phyloP scores from a whole-genome alignment of 2,329 filamentous ascomycete species.

The Penicillium brasilianum region DNA sequence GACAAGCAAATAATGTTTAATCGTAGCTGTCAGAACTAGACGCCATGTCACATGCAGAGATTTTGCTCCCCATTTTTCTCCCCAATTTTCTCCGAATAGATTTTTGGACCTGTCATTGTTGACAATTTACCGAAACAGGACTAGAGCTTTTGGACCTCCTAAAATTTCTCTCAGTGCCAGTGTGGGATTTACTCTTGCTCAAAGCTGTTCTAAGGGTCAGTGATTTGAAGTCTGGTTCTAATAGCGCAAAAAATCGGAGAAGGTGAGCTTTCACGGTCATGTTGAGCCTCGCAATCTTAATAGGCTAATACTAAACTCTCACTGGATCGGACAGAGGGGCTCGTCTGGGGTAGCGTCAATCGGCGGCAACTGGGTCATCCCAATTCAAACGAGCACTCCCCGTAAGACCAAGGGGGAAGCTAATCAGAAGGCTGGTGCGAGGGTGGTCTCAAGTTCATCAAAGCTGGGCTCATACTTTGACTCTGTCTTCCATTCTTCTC shows the following conservation, averaged over 20 bases:
- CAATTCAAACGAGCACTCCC: not conserved
- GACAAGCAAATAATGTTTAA: not conserved
- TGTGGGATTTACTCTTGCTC: not conserved
- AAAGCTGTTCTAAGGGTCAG: not conserved
- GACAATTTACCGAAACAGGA: slow-evolving; percentile 1
- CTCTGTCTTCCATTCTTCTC: not conserved
- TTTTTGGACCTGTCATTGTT: not conserved
- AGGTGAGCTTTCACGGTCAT: not conserved
- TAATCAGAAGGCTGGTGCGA: not conserved
- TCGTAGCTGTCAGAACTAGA: not conserved
- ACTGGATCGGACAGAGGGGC: not conserved
- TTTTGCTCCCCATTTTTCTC: not conserved
- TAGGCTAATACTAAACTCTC: not conserved
- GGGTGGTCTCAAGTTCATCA: not conserved
- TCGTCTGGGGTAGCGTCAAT: not conserved
- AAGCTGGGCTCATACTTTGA: not conserved
- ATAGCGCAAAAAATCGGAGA: not conserved
- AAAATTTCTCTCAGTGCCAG: not conserved
- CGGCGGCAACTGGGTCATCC: not conserved
- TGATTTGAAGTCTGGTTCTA: not conserved
- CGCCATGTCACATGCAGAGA: not conserved
- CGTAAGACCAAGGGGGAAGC: not conserved
- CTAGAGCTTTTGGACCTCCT: not conserved
- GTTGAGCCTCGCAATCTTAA: not conserved
- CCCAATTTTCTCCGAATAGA: not conserved